Evolutionary conservation across 73 alveolate genomes (phyloP).

Genomic region (Blepharisma stoltei): DNA sequence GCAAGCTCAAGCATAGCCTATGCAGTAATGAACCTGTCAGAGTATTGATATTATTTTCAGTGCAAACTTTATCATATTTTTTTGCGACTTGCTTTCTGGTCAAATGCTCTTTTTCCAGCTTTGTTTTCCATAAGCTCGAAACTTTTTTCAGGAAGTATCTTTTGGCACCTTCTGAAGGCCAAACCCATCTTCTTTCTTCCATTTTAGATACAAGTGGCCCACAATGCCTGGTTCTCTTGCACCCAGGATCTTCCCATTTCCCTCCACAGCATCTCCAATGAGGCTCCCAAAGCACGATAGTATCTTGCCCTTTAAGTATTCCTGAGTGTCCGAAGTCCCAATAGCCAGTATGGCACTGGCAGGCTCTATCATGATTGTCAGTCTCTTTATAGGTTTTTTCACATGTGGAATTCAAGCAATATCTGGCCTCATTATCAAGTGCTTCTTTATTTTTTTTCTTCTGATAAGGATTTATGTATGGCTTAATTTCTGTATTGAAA

Average conservation of each 20-base stretch:
- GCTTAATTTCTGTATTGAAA: conserved; percentile 42
- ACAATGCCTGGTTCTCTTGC: conserved; percentile 78
- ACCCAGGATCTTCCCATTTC: conserved; percentile 92
- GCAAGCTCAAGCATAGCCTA: conserved; percentile 68
- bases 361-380: conserved; percentile 77
- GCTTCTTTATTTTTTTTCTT: conserved; percentile 53
- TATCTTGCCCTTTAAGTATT: conserved; percentile 60
- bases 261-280: conserved; percentile 99
- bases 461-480: conserved; percentile 58
- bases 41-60: conserved; percentile 24
- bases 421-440: conserved; percentile 75
- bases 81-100: conserved; percentile 1
- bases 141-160: conserved; percentile 75
- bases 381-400: conserved; percentile 75
- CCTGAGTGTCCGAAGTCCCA: conserved; percentile 98
- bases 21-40: conserved; percentile 58
- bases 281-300: conserved; percentile 80
- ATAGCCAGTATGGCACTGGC: conserved; percentile 95
- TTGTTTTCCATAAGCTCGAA: conserved; percentile 75
- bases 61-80: conserved; percentile 21
- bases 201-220: conserved; percentile 80
- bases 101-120: conserved; percentile 29
- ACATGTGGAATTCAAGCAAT: conserved; percentile 93
- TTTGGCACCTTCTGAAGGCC: conserved; percentile 95
- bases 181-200: conserved; percentile 65